Evolutionary conservation across 2,329 filamentous ascomycete genomes (phyloP).

Genomic region (Berkeleyomyces rouxiae): DNA sequence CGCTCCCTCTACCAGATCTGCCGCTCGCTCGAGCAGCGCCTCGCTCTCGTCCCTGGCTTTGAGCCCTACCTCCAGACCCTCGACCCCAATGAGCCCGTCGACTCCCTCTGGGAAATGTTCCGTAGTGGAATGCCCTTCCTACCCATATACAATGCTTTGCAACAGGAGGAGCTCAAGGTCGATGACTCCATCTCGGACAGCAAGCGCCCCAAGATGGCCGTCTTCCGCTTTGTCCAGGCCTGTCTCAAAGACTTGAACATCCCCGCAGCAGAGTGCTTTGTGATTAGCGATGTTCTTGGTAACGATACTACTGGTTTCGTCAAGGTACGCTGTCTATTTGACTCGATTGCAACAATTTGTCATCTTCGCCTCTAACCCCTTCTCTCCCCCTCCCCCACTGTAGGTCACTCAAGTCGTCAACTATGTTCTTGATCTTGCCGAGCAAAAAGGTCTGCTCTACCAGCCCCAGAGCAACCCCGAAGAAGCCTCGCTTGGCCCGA

Average conservation of each 20-base stretch:
- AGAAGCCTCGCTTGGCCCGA: slow-evolving; percentile 26
- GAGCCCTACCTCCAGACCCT: slow-evolving; percentile 57
- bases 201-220: slow-evolving; percentile 70
- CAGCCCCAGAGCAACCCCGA: slow-evolving; percentile 42
- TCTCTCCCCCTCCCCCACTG: neutral
- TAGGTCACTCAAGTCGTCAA: slow-evolving; percentile 80
- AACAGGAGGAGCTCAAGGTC: slow-evolving; percentile 52
- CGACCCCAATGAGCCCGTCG: slow-evolving; percentile 59
- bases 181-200: slow-evolving; percentile 47
- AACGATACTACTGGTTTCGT: slow-evolving; percentile 95
- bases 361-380: neutral
- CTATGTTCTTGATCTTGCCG: slow-evolving; percentile 71
- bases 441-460: slow-evolving; percentile 57
- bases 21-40: slow-evolving; percentile 62
- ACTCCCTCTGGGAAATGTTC: slow-evolving; percentile 77
- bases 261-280: slow-evolving; percentile 68
- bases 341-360: slow-evolving; percentile 6
- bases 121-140: slow-evolving; percentile 71
- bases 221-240: slow-evolving; percentile 83
- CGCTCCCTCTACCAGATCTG: slow-evolving; percentile 93
- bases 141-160: slow-evolving; percentile 73
- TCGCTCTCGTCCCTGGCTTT: slow-evolving; percentile 73
- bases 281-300: slow-evolving; percentile 78
- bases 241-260: slow-evolving; percentile 72
- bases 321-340: slow-evolving; percentile 41